Evolutionary conservation across 306 rosid species (phyloP), one percentile per base, ranked within the genome.

Genomic region (Acacia crassicarpa): DNA sequence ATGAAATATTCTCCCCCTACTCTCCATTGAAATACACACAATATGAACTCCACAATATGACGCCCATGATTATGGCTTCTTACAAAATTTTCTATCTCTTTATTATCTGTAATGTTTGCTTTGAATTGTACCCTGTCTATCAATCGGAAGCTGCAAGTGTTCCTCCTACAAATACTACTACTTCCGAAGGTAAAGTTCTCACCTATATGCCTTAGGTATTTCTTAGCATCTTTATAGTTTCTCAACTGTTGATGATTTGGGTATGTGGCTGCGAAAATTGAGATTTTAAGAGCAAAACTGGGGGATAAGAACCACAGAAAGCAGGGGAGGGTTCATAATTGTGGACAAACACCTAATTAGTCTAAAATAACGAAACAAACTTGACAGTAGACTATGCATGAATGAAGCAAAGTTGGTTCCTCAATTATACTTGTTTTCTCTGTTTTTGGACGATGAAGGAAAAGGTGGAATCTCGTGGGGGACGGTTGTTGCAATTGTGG

Each of bases 81-180:
- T 10, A 16, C 14, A 62, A 70, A 1, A 33, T 72, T 73, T 1
- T 72, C 9, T 44, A 56, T 19, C 4, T 81, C 68, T 54, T 77
- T 49, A 38, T 85, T 0, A 80, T 83, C 17, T 85, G 84, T 67
- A 74, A 48, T 2, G 33, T 78, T 48, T 41, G 83, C 62, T 75
- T 59, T 59, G 85, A 78, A 10, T 23, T 82, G 41, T 75, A 82
- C 67, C 85, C 85, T 38, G 82, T 78, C 46, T 85, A 78, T 54
- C 35, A 3, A 9, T 10, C 80, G 2, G 59, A 53, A 53, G n/a
- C 56, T 49, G n/a, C 56, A 16, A 49, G 56, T 16, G n/a, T 49
- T 49, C 8, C 56, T 49, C 56, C 56, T 16, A 5, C 56, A 49
- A 49, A 17, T 16, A 49, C 54, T 14, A 32, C 86, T 20, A n/a